Evolutionary conservation across 257 asterid species (phyloP), one percentile per base, ranked within the genome.

Genomic region (Salvia rosmarinus): DNA sequence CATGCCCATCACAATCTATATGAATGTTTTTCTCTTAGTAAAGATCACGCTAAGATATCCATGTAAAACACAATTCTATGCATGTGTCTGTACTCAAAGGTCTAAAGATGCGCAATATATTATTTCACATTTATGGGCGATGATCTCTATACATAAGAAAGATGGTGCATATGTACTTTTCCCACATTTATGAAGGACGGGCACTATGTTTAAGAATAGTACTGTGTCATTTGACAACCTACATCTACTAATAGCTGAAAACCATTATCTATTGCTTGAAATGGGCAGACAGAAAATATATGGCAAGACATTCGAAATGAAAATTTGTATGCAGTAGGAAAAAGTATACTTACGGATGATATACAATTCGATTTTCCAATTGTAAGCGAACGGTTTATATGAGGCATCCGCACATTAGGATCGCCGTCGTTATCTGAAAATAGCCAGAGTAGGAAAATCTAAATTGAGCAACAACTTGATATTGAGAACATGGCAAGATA

Each of bases 341-440:
- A 35, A 34, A 70, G 68, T 16, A 43, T 54, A 85, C 99, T 91
- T 85, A 94, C 99, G 86, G 84, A 91, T 84, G 60, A 89, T 78
- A 80, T 94, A 89, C 20, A 94, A 75, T 70, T 94, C 95, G 46
- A 89, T 85, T 66, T 85, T 85, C 99, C 99, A 94, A 84, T 85
- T 89, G 86, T 86, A 88, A 46, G 81, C 91, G 40, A 96, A 76
- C 84, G 86, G 62, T 74, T 85, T 78, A 94, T 77, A 86, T 89
- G 95, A 68, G 92, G 96, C 81, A 91, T 87, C 67, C 99, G 88
- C 66, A 83, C 96, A 56, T 82, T 85, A 71, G 99, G 97, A 79
- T 94, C 97, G 70, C 99, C 99, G 68, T 94, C 37, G 99, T 94
- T 82, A 94, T 89, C 99, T 94, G 87, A 85, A 77, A 67, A 78